A percentile compares a stretch with the other conserved stretches of the same genome.
Conservation (phyloP, 306 rosid genomes). For the Sicyos edulis region DNA sequence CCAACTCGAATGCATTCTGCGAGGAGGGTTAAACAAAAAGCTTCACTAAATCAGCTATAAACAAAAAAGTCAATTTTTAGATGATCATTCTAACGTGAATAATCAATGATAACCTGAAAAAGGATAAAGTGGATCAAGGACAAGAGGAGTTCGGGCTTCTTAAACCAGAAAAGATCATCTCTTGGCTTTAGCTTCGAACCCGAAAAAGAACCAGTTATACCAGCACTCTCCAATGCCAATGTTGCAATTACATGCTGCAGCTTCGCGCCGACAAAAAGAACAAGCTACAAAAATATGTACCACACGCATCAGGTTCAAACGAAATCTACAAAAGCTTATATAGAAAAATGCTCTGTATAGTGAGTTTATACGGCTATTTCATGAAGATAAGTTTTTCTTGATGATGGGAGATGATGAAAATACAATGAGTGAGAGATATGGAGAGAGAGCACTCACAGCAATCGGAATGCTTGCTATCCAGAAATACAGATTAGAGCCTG, state of each 20-base stretch:
- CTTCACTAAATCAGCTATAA: slow-evolving; percentile 16
- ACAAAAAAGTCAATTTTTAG: not conserved
- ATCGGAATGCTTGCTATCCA: slow-evolving; percentile 93
- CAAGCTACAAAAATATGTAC: slow-evolving; percentile 49
- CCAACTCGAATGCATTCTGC: slow-evolving; percentile 97
- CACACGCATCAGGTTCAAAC: not conserved
- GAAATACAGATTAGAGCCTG: slow-evolving; percentile 96
- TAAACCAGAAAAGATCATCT: slow-evolving; percentile 97
- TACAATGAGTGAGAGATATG: not conserved
- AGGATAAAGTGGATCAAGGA: slow-evolving; percentile 90
- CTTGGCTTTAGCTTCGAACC: slow-evolving; percentile 79
- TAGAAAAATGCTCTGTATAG: not conserved
- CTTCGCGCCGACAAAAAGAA: slow-evolving; percentile 86
- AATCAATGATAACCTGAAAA: slow-evolving; percentile 59
- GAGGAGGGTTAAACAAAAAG: slow-evolving; percentile 18
- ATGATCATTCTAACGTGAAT: not conserved
- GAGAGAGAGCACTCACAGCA: slow-evolving; percentile 45
- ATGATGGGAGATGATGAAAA: not conserved
- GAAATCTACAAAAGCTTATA: not conserved
- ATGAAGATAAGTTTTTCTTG: not conserved
- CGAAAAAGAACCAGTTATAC: slow-evolving; percentile 43
- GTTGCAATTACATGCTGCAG: slow-evolving; percentile 90
- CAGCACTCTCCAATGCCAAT: slow-evolving; percentile 78
- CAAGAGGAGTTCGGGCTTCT: slow-evolving; percentile 76
- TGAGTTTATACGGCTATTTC: not conserved